Conservation (phyloP, 441 rosid genomes). For the Macaranga tanarius region DNA sequence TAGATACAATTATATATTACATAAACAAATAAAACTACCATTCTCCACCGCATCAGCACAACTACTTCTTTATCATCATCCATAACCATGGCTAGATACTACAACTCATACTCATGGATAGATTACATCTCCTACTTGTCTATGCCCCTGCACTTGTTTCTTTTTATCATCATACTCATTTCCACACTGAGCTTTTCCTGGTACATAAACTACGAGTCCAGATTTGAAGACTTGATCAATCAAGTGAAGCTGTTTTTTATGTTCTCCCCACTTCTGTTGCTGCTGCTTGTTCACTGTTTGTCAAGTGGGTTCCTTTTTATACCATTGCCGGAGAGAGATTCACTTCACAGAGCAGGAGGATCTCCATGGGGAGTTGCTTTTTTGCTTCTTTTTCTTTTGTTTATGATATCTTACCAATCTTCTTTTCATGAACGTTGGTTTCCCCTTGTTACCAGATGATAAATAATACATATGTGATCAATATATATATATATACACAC, state of each 20-base stretch:
- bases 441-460: conserved; percentile 44
- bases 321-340: conserved; percentile 58
- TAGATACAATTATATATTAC: neutral
- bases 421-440: conserved; percentile 71
- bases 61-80: neutral
- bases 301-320: conserved; percentile 36
- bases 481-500: too few species aligned
- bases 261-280: conserved; percentile 55
- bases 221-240: conserved; percentile 47
- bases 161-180: conserved; percentile 50
- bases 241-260: conserved; percentile 61
- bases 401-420: conserved; percentile 65
- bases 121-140: conserved; percentile 46
- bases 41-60: neutral
- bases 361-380: conserved; percentile 83
- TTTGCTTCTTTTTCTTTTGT: conserved; percentile 57
- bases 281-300: conserved; percentile 52
- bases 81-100: conserved; percentile 51
- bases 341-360: conserved; percentile 68
- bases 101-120: conserved; percentile 37
- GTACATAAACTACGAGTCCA: conserved; percentile 64
- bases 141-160: conserved; percentile 54
- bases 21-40: neutral
- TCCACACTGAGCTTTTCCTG: conserved; percentile 54
- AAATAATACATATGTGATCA: too few species aligned